A percentile compares a stretch with the other conserved stretches of the same genome.
These are phyloP conservation scores for Kodamaea alishanica DNA, from an alignment of 1,139 yeast genomes.

Conservation along the genomic window DNA sequence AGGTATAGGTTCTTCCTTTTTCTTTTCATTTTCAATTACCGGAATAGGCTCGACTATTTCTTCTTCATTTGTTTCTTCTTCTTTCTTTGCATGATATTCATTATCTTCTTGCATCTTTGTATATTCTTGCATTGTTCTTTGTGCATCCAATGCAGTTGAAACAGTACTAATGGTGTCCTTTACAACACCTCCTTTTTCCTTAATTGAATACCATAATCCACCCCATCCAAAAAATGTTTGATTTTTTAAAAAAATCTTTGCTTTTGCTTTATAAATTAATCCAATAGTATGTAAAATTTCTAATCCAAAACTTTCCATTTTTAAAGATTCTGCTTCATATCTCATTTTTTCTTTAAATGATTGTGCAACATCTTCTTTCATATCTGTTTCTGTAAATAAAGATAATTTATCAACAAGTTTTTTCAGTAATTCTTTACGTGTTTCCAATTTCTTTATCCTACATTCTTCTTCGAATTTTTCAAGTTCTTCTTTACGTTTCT, in stretches of 20 bases:
- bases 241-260: conserved; percentile 52
- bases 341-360: conserved; percentile 70
- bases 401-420: conserved; percentile 66
- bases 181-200: conserved; percentile 81
- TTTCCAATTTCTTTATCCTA: conserved; percentile 64
- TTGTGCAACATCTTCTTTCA: conserved; percentile 60
- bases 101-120: conserved; percentile 64
- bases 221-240: conserved; percentile 75
- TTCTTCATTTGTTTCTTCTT: conserved; percentile 30
- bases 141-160: conserved; percentile 86
- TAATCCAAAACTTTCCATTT: conserved; percentile 91
- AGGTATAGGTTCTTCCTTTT: conserved; percentile 37
- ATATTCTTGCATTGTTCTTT: conserved; percentile 79
- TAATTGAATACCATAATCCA: conserved; percentile 78
- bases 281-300: conserved; percentile 90
- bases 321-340: conserved; percentile 82
- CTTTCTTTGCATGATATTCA: conserved; percentile 45
- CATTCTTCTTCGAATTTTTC: conserved; percentile 81
- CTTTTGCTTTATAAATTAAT: conserved; percentile 65
- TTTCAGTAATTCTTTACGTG: conserved; percentile 60
- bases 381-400: conserved; percentile 80
- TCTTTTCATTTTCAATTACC: conserved; percentile 19
- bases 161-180: conserved; percentile 86
- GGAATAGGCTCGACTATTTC: too few species aligned
- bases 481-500: conserved; percentile 55